Conservation (phyloP, 2,329 filamentous ascomycete species). For the Hypocreales sp. region DNA sequence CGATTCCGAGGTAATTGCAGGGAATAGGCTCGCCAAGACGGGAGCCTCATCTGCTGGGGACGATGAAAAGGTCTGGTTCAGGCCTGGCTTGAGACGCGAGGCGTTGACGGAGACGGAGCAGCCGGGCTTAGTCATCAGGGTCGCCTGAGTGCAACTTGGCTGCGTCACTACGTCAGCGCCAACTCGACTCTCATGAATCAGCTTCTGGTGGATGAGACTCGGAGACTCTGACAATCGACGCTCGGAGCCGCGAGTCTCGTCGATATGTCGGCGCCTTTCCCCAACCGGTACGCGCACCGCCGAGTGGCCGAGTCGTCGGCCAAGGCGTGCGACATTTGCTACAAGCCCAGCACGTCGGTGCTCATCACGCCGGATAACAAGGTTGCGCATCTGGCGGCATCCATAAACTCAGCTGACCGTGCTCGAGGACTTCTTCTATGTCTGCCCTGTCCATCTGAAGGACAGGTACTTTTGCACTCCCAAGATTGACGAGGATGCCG, state of each 20-base stretch:
- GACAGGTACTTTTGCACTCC: conserved; percentile 69
- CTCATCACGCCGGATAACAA: conserved; percentile 82
- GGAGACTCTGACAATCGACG: no score
- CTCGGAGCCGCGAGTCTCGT: no score
- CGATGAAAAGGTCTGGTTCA: no score
- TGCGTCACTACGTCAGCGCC: no score
- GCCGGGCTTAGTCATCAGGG: no score
- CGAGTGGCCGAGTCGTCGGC: conserved; percentile 73
- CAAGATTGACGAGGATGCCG: conserved; percentile 51
- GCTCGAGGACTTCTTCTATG: conserved; percentile 69
- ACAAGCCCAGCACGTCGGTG: conserved; percentile 74
- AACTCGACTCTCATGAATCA: no score
- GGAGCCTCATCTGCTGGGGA: no score
- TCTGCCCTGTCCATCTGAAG: conserved; percentile 69
- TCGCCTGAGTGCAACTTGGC: no score
- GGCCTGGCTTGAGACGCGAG: no score
- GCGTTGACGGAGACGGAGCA: no score
- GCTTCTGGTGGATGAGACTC: no score
- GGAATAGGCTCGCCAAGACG: no score
- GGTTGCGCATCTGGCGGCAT: conserved; percentile 34
- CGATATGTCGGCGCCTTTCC: conserved; percentile 25
- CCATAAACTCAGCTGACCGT: conserved; percentile 1
- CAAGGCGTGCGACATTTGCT: conserved; percentile 83
- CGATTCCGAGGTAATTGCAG: background rate
- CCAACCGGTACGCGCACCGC: conserved; percentile 73